Conservation (phyloP, 2,329 filamentous ascomycete genomes). For the Zymoseptoria brevis region DNA sequence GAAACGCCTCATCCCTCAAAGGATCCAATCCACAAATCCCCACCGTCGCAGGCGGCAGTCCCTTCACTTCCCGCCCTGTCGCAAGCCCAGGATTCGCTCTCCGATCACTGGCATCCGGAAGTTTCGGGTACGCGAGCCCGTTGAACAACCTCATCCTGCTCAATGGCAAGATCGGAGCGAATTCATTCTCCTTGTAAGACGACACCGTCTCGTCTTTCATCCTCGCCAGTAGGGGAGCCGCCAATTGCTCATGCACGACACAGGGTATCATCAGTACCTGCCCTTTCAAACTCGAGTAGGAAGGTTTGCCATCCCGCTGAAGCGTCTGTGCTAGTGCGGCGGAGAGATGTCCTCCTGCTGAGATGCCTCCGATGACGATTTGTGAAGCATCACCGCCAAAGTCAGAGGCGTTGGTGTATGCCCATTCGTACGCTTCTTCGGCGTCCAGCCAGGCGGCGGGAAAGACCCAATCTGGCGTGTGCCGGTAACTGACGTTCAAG, state of each 20-base stretch:
- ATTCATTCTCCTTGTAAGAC: conserved; percentile 38
- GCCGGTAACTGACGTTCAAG: conserved; percentile 51
- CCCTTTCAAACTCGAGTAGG: conserved; percentile 36
- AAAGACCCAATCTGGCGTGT: conserved; percentile 48
- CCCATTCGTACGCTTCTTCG: conserved; percentile 49
- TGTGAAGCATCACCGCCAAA: conserved; percentile 34
- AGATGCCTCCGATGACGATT: conserved; percentile 44
- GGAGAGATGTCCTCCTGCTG: conserved; percentile 40
- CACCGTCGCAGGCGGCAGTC: conserved; percentile 40
- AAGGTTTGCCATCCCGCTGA: conserved; percentile 23
- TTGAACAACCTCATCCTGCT: conserved; percentile 29
- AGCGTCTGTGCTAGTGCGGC: conserved; percentile 37
- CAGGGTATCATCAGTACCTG: conserved; percentile 47
- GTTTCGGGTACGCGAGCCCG: conserved; percentile 2
- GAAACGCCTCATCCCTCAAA: conserved; percentile 43
- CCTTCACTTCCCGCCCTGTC: conserved; percentile 29
- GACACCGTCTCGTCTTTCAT: conserved; percentile 36
- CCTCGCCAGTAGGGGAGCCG: conserved; percentile 30
- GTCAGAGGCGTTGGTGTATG: conserved; percentile 36
- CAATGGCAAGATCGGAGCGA: conserved; percentile 45
- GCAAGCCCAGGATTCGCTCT: conserved; percentile 36
- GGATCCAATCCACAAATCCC: conserved; percentile 42
- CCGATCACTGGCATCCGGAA: conserved; percentile 26
- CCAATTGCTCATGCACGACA: conserved; percentile 33
- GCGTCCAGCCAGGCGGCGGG: conserved; percentile 48